Evolutionary conservation across 352 stramenopile species (phyloP).

Genomic region (Pythium aphanidermatum): DNA sequence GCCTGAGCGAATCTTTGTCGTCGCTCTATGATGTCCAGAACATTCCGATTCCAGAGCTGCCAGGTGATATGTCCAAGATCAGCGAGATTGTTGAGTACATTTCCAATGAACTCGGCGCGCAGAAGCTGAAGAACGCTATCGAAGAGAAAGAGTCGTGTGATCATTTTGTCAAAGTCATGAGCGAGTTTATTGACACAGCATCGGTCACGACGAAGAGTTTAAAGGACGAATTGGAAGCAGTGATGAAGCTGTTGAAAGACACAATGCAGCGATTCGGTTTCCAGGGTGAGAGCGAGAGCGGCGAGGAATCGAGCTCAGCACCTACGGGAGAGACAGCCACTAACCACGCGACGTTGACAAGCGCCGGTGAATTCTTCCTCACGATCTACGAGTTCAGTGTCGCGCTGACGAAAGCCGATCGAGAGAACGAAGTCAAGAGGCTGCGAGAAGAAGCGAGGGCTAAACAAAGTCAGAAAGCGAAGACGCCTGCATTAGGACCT

Average conservation of each 20-base stretch:
- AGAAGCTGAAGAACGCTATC: slow-evolving; percentile 72
- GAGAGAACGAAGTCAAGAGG: slow-evolving; percentile 68
- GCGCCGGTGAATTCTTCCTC: slow-evolving; percentile 59
- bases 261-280: slow-evolving; percentile 62
- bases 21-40: slow-evolving; percentile 75
- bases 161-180: slow-evolving; percentile 61
- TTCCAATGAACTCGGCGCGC: slow-evolving; percentile 51
- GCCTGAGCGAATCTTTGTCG: slow-evolving; percentile 49
- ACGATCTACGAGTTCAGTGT: slow-evolving; percentile 78
- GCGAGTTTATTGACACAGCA: slow-evolving; percentile 45
- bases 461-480: slow-evolving; percentile 41
- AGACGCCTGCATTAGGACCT: slow-evolving; percentile 10
- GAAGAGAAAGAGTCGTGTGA: slow-evolving; percentile 59
- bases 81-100: slow-evolving; percentile 56
- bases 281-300: slow-evolving; percentile 24
- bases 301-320: slow-evolving; percentile 16
- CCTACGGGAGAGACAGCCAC: slow-evolving; percentile 10
- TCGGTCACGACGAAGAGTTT: slow-evolving; percentile 21
- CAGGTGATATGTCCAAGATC: slow-evolving; percentile 59
- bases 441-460: slow-evolving; percentile 55
- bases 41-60: slow-evolving; percentile 69
- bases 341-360: slow-evolving; percentile 25
- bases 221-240: slow-evolving; percentile 43
- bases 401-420: slow-evolving; percentile 64
- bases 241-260: slow-evolving; percentile 39